Percentiles rank a stretch among this genome's conserved stretches.
phyloP scores from a whole-genome alignment of 768 basidiomycete species.

The Tulasnella sp. region DNA sequence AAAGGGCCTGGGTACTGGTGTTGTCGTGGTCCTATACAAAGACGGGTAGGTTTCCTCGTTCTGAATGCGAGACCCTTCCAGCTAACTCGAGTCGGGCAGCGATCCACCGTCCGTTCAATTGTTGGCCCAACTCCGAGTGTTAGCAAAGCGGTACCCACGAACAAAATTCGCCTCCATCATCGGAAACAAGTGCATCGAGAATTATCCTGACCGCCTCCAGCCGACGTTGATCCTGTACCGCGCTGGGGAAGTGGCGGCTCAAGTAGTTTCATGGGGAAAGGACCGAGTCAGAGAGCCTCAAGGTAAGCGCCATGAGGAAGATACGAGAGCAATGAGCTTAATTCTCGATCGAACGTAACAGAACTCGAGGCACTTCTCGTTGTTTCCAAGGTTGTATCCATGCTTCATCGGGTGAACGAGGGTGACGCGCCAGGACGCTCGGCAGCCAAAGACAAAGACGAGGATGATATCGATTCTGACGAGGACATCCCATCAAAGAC shows the following conservation, averaged over 20 bases:
- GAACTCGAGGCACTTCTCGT: slow-evolving; percentile 63
- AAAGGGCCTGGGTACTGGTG: slow-evolving; percentile 67
- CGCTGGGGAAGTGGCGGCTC: slow-evolving; percentile 83
- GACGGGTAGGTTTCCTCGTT: slow-evolving; percentile 63
- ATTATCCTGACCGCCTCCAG: slow-evolving; percentile 83
- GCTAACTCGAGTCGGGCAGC: slow-evolving; percentile 41
- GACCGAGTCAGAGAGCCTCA: slow-evolving; percentile 70
- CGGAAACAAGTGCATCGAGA: slow-evolving; percentile 92
- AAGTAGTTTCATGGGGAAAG: slow-evolving; percentile 79
- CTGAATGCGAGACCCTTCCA: not conserved
- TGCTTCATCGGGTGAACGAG: slow-evolving; percentile 14
- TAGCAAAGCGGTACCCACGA: slow-evolving; percentile 80
- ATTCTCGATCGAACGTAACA: slow-evolving; percentile 24
- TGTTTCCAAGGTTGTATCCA: slow-evolving; percentile 51
- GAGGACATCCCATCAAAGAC: not conserved
- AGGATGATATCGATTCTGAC: slow-evolving; percentile 43
- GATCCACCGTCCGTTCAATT: slow-evolving; percentile 77
- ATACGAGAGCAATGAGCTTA: not conserved
- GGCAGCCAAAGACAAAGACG: slow-evolving; percentile 42
- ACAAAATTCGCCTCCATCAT: slow-evolving; percentile 96
- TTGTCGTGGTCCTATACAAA: slow-evolving; percentile 92
- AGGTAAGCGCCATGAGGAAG: slow-evolving; percentile 47
- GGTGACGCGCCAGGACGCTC: slow-evolving; percentile 32
- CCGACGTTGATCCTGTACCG: slow-evolving; percentile 93
- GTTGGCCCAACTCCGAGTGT: slow-evolving; percentile 57